Evolutionary conservation across 1,284 basidiomycete genomes (phyloP).

Genomic region (Taiwanofungus camphoratus): DNA sequence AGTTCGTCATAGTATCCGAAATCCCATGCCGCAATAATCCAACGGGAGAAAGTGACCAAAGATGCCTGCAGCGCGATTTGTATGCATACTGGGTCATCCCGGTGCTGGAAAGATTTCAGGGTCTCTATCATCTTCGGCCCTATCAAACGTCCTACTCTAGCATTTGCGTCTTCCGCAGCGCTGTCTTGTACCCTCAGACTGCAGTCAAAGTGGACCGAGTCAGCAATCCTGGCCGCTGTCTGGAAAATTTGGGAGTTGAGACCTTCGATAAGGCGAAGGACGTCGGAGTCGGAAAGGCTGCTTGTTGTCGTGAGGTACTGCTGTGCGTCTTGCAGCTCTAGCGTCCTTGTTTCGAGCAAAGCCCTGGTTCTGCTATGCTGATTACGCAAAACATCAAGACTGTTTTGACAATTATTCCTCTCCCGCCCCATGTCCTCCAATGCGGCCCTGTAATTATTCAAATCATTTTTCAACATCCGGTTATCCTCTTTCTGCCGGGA

Average conservation of each 20-base stretch:
- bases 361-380: neutral
- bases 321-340: constrained; percentile 39
- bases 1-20: constrained; percentile 21
- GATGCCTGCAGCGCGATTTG: constrained; percentile 47
- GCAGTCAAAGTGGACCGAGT: neutral
- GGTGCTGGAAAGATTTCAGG: constrained; percentile 29
- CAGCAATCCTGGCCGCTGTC: neutral
- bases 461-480: too few relatives aligned
- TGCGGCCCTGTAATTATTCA: too few relatives aligned
- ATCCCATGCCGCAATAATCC: constrained; percentile 46
- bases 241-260: constrained; percentile 39
- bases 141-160: neutral
- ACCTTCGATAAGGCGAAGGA: constrained; percentile 35
- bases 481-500: too few relatives aligned
- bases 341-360: constrained; percentile 33
- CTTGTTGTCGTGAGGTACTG: constrained; percentile 41
- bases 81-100: constrained; percentile 40
- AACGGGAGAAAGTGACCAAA: constrained; percentile 37
- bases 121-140: constrained; percentile 28
- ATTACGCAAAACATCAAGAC: neutral
- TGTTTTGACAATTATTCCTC: too few relatives aligned
- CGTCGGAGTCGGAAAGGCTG: constrained; percentile 38
- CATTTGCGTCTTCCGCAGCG: neutral
- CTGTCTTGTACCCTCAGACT: neutral
- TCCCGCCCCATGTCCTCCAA: too few relatives aligned